phyloP scores from a whole-genome alignment of 257 asterid genomes.

The Primulina huaijiensis region DNA sequence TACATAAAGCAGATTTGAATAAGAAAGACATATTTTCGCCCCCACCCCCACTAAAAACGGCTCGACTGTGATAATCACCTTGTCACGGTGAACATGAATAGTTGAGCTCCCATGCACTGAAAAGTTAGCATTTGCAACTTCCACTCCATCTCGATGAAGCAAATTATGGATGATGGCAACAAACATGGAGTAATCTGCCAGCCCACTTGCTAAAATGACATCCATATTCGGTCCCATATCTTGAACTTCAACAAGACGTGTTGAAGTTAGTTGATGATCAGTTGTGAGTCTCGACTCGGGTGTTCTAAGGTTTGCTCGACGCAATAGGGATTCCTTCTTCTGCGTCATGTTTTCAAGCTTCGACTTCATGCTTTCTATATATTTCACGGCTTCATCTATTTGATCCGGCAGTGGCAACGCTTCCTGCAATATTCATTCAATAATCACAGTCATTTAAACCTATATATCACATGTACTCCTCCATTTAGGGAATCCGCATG shows the following conservation, averaged over 20 bases:
- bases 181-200: slow-evolving; percentile 31
- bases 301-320: slow-evolving; percentile 1
- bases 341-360: slow-evolving; percentile 37
- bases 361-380: slow-evolving; percentile 31
- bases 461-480: background rate
- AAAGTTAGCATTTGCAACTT: slow-evolving; percentile 42
- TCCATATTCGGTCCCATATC: slow-evolving; percentile 42
- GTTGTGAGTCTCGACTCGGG: slow-evolving; percentile 3
- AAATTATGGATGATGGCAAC: slow-evolving; percentile 26
- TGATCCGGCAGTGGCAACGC: slow-evolving; percentile 43
- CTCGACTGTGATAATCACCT: slow-evolving; percentile 22
- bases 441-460: background rate
- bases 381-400: slow-evolving; percentile 39
- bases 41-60: too few species aligned
- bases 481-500: background rate
- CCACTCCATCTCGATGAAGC: slow-evolving; percentile 34
- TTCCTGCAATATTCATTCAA: slow-evolving; percentile 25
- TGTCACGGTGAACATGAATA: slow-evolving; percentile 37
- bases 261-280: slow-evolving; percentile 11
- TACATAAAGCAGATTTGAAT: background rate
- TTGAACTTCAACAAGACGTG: slow-evolving; percentile 38
- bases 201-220: slow-evolving; percentile 30
- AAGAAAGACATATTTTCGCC: too few species aligned
- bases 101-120: slow-evolving; percentile 36
- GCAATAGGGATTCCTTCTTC: slow-evolving; percentile 30